Percentiles rank a stretch among this genome's conserved stretches.
Evolutionary conservation across 768 basidiomycete species (phyloP).

Genomic region (Erythrobasidium yunnanense): DNA sequence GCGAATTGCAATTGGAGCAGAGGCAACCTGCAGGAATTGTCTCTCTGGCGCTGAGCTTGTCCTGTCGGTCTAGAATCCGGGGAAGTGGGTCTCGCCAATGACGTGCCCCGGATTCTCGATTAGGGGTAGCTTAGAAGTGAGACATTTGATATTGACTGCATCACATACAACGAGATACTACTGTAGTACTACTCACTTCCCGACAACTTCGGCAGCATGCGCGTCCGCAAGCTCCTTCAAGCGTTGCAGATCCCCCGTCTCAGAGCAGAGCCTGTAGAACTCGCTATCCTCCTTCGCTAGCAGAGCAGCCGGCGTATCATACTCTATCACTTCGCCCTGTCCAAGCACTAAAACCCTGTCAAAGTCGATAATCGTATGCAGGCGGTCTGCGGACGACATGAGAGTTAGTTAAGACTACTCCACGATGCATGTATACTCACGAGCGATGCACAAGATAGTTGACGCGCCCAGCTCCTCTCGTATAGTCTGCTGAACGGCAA

Average conservation of each 20-base stretch:
- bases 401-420: background rate
- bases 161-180: background rate
- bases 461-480: conserved; percentile 56
- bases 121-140: background rate
- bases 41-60: no score
- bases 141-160: background rate
- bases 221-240: conserved; percentile 31
- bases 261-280: conserved; percentile 44
- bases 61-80: no score
- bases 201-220: background rate
- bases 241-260: conserved; percentile 31
- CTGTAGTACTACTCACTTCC: background rate
- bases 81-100: no score
- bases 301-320: conserved; percentile 55
- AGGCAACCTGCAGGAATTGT: no score
- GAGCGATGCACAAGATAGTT: conserved; percentile 75
- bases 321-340: conserved; percentile 62
- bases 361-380: conserved; percentile 42
- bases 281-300: conserved; percentile 50
- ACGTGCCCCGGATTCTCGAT: background rate
- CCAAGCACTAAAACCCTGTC: conserved; percentile 48
- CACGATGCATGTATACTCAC: conserved; percentile 44
- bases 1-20: no score
- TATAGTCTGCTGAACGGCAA: conserved; percentile 58
- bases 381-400: conserved; percentile 20